Evolutionary conservation across 78 protist genomes (phyloP).

Genomic region (Dictyostelium firmibasis): DNA sequence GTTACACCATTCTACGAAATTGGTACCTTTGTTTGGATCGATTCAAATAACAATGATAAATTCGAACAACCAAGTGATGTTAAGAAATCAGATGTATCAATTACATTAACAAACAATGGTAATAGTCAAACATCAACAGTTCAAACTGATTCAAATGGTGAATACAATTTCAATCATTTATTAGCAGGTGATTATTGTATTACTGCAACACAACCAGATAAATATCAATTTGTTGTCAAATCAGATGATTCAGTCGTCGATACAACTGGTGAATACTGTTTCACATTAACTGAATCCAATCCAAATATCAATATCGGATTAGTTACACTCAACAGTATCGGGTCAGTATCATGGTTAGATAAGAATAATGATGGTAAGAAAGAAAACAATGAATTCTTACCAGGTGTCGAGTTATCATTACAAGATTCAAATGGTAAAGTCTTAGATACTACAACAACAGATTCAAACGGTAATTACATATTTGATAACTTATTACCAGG

Average conservation of each 20-base stretch:
- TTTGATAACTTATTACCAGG: background rate
- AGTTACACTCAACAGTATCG: background rate
- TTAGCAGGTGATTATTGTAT: slow-evolving; percentile 22
- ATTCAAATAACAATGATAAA: background rate
- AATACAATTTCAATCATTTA: background rate
- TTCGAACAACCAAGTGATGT: background rate
- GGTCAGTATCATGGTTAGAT: background rate
- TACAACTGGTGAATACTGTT: background rate
- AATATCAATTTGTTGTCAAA: background rate
- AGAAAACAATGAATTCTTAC: background rate
- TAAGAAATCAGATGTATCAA: background rate
- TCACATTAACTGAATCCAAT: background rate
- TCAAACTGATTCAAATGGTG: background rate
- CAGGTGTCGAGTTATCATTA: background rate
- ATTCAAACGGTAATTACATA: background rate
- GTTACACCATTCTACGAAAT: background rate
- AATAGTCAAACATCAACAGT: background rate
- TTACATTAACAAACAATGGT: background rate
- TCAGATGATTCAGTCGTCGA: background rate
- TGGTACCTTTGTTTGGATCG: background rate
- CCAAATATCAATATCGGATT: background rate
- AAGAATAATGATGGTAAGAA: background rate
- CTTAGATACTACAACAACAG: background rate
- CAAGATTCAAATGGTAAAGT: background rate
- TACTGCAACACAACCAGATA: background rate